A percentile compares a stretch with the other conserved stretches of the same genome.
phyloP scores from a whole-genome alignment of 306 rosid genomes.

The Rubus parviflorus region DNA sequence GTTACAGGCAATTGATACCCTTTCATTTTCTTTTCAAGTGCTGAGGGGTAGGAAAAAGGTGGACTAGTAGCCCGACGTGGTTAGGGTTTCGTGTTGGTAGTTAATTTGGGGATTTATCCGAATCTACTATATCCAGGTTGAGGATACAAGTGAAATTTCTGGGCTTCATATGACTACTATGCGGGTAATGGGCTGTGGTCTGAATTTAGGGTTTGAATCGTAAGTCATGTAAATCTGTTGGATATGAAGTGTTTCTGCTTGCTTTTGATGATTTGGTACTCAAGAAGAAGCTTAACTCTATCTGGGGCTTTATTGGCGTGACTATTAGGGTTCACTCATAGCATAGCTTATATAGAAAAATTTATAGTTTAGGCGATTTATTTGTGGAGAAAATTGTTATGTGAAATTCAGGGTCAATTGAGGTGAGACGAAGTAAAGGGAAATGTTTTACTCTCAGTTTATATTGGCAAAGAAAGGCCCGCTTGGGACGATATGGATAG shows the following conservation, averaged over 20 bases:
- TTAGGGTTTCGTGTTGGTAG: conserved; percentile 12
- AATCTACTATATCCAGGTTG: background rate
- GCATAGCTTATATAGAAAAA: background rate
- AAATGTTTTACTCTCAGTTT: conserved; percentile 97
- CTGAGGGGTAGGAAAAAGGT: background rate
- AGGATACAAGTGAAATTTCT: background rate
- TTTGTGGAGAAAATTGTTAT: conserved; percentile 19
- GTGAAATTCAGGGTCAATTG: conserved; percentile 33
- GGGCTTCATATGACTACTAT: background rate
- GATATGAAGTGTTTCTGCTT: conserved; percentile 1
- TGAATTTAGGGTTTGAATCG: conserved; percentile 22
- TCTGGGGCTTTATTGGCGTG: background rate
- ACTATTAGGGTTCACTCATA: background rate
- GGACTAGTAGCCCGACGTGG: background rate
- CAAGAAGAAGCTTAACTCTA: background rate
- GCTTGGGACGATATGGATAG: conserved; percentile 99
- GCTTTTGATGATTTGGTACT: conserved; percentile 8
- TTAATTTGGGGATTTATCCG: conserved; percentile 11
- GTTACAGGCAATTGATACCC: background rate
- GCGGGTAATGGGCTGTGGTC: background rate
- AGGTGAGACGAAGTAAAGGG: conserved; percentile 19
- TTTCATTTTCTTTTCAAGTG: background rate
- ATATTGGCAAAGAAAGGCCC: conserved; percentile 99
- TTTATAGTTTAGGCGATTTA: background rate
- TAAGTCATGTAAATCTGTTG: conserved; percentile 8